phyloP scores from a whole-genome alignment of 2,329 filamentous ascomycete genomes.

The Macrophomina pseudophaseolina region DNA sequence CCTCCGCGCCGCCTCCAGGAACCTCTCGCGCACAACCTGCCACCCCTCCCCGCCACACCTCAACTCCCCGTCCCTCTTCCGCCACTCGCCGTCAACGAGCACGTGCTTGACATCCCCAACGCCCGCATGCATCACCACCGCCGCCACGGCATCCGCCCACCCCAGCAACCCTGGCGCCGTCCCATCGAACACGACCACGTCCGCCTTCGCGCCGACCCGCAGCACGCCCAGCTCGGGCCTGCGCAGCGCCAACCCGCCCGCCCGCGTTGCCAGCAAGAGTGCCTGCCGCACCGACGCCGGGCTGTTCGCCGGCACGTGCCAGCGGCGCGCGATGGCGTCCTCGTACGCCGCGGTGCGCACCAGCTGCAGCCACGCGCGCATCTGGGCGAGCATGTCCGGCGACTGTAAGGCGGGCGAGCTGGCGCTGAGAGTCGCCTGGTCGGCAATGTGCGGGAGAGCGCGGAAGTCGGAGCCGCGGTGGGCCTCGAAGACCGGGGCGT shows the following conservation, averaged over 20 bases:
- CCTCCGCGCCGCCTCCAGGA: too few relatives aligned
- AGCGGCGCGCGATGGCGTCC: constrained; percentile 46
- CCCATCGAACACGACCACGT: constrained; percentile 60
- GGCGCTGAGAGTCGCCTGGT: constrained; percentile 60
- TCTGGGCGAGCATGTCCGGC: constrained; percentile 53
- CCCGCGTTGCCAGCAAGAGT: constrained; percentile 61
- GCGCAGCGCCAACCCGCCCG: constrained; percentile 58
- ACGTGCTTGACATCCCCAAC: constrained; percentile 60
- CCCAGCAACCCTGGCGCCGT: constrained; percentile 57
- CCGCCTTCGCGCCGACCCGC: constrained; percentile 57
- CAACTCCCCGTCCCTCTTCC: constrained; percentile 53
- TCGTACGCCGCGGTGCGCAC: constrained; percentile 48
- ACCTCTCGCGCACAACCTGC: too few relatives aligned
- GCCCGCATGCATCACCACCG: constrained; percentile 60
- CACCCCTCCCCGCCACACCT: too few relatives aligned
- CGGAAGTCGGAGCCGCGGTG: constrained; percentile 61
- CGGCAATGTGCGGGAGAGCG: constrained; percentile 49
- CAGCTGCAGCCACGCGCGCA: constrained; percentile 60
- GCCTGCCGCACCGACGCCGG: constrained; percentile 62
- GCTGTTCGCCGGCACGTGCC: constrained; percentile 53
- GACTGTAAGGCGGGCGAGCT: constrained; percentile 62
- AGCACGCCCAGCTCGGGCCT: constrained; percentile 59
- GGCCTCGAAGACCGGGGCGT: constrained; percentile 65
- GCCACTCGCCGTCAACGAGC: constrained; percentile 55
- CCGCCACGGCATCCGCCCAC: constrained; percentile 62